A percentile compares a stretch with the other conserved stretches of the same genome.
These are phyloP conservation scores for Ustilaginoidea virens DNA, from an alignment of 2,329 filamentous ascomycete genomes.

Conservation along the genomic window DNA sequence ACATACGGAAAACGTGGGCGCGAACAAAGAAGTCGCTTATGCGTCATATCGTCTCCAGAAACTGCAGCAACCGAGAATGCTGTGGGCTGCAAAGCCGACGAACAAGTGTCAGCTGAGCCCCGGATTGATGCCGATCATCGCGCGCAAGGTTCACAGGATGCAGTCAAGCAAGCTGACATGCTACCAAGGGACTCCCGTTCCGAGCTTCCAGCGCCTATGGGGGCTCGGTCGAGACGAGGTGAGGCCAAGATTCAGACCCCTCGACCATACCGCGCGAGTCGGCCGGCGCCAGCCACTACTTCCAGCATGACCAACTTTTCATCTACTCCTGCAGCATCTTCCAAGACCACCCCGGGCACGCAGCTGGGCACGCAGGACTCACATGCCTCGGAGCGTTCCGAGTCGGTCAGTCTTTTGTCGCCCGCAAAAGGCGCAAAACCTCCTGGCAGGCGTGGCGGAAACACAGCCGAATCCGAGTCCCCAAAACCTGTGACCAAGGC, in stretches of 20 bases:
- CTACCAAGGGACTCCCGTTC: background rate
- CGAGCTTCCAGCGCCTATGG: slow-evolving; percentile 1
- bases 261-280: slow-evolving; percentile 6
- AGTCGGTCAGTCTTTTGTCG: slow-evolving; percentile 11
- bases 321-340: slow-evolving; percentile 22
- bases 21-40: slow-evolving; percentile 1
- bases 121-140: background rate
- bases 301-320: slow-evolving; percentile 26
- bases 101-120: background rate
- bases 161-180: background rate
- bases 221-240: slow-evolving; percentile 5
- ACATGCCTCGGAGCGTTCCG: slow-evolving; percentile 8
- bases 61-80: background rate
- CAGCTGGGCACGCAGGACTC: slow-evolving; percentile 21
- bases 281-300: slow-evolving; percentile 10
- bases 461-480: slow-evolving; percentile 11
- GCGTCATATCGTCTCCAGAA: slow-evolving; percentile 3
- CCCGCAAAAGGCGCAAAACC: slow-evolving; percentile 8
- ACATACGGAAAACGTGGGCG: slow-evolving; percentile 3
- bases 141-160: background rate
- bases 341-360: slow-evolving; percentile 20
- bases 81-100: background rate
- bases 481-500: slow-evolving; percentile 11
- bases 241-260: slow-evolving; percentile 11
- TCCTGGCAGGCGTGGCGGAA: slow-evolving; percentile 8